These are phyloP conservation scores for Aspergillus pseudoviridinutans DNA, from an alignment of 2,329 filamentous ascomycete genomes.

Conservation along the genomic window DNA sequence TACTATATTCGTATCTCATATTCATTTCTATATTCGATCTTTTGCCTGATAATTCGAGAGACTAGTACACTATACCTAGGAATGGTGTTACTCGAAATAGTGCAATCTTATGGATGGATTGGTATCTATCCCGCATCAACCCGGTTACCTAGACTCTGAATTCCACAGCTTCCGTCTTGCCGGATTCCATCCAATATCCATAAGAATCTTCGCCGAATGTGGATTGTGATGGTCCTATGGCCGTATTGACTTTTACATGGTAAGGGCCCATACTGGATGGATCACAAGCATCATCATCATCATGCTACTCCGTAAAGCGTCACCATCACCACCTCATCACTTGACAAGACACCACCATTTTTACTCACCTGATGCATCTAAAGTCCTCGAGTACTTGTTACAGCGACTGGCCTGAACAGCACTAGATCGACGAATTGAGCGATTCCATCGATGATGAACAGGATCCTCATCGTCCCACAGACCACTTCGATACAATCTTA, in stretches of 20 bases:
- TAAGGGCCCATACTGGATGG: neutral
- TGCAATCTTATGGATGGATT: conserved; percentile 7
- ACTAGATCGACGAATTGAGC: neutral
- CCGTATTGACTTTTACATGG: neutral
- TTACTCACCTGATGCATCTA: neutral
- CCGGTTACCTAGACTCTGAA: neutral
- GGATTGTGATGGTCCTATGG: neutral
- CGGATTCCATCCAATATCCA: neutral
- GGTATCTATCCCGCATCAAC: conserved; percentile 4
- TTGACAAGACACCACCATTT: neutral
- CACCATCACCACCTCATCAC: neutral
- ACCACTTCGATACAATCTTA: neutral
- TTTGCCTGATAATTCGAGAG: neutral
- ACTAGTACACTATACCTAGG: neutral
- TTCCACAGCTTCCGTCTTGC: conserved; percentile 5
- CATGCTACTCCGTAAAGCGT: neutral
- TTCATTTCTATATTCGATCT: neutral
- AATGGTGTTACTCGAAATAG: neutral
- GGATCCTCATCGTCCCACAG: neutral
- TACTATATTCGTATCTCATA: neutral
- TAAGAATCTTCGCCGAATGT: neutral
- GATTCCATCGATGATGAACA: neutral
- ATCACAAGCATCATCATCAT: neutral
- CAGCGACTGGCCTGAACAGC: neutral
- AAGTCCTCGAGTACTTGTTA: no score